Evolutionary conservation across 441 rosid genomes (phyloP).

Genomic region (Pelargonium cotyledonis): DNA sequence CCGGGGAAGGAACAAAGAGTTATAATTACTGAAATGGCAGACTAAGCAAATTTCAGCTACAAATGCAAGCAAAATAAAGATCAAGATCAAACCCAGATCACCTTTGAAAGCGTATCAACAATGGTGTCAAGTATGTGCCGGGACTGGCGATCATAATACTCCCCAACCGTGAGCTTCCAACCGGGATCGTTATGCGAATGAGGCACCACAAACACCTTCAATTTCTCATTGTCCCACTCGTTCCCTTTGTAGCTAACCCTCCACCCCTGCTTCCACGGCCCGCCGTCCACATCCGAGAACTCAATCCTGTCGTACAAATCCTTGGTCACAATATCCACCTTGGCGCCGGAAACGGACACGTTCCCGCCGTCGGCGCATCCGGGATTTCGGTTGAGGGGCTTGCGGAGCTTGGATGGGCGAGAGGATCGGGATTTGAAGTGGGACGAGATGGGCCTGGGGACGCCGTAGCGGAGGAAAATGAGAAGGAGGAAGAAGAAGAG

Average conservation of each 20-base stretch:
- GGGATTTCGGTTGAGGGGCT: slow-evolving; percentile 28
- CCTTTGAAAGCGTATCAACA: slow-evolving; percentile 70
- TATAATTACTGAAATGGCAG: too few species aligned
- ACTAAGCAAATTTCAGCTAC: too few species aligned
- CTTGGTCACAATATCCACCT: slow-evolving; percentile 74
- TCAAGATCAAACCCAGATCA: neutral
- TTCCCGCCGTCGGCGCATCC: slow-evolving; percentile 12
- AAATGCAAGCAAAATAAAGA: too few species aligned
- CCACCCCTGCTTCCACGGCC: slow-evolving; percentile 99
- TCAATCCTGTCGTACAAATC: slow-evolving; percentile 82
- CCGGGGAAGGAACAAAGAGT: too few species aligned
- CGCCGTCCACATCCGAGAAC: slow-evolving; percentile 75
- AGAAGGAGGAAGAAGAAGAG: slow-evolving; percentile 66
- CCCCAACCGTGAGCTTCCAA: slow-evolving; percentile 92
- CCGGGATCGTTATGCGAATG: slow-evolving; percentile 99
- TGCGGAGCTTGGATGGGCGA: slow-evolving; percentile 34
- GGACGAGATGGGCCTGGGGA: slow-evolving; percentile 60
- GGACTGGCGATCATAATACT: slow-evolving; percentile 79
- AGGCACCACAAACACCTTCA: slow-evolving; percentile 86
- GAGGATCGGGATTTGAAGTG: slow-evolving; percentile 37
- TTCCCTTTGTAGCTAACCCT: slow-evolving; percentile 60
- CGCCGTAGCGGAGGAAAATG: slow-evolving; percentile 53
- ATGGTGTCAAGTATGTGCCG: slow-evolving; percentile 81
- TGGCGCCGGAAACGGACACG: slow-evolving; percentile 31
- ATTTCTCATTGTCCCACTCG: slow-evolving; percentile 81